Conservation (phyloP, 75 land plant genomes). For the Sequoia sempervirens region DNA sequence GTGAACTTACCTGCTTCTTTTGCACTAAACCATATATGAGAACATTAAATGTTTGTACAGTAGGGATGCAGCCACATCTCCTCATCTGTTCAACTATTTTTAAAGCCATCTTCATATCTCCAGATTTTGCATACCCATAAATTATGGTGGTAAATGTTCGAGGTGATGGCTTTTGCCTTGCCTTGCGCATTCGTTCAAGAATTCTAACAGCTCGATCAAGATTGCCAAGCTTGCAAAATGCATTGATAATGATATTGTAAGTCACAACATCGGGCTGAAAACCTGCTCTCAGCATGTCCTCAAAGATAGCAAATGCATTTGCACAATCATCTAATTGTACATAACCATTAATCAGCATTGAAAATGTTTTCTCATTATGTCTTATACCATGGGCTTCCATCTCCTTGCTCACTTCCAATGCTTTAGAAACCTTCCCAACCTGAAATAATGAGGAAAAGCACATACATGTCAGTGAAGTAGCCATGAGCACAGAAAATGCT, state of each 20-base stretch:
- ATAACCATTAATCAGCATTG: conserved; percentile 95
- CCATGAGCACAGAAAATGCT: not conserved
- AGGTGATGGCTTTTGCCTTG: conserved; percentile 58
- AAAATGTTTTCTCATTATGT: conserved; percentile 84
- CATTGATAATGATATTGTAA: conserved; percentile 80
- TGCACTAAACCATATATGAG: conserved; percentile 80
- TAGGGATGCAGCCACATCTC: conserved; percentile 80
- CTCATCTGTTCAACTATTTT: conserved; percentile 76
- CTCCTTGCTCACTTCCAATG: conserved; percentile 63
- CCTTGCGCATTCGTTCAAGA: conserved; percentile 68
- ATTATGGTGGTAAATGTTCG: conserved; percentile 84
- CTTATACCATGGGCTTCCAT: conserved; percentile 70
- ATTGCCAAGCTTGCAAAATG: conserved; percentile 84
- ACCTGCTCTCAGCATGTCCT: conserved; percentile 76
- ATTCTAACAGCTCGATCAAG: conserved; percentile 71
- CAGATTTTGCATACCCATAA: conserved; percentile 71
- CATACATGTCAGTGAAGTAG: not conserved
- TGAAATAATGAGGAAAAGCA: conserved; percentile 27
- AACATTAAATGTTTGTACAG: conserved; percentile 81
- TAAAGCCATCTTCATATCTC: conserved; percentile 66
- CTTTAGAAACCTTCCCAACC: conserved; percentile 81
- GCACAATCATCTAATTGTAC: conserved; percentile 72
- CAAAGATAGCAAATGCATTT: conserved; percentile 84
- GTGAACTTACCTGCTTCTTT: conserved; percentile 60
- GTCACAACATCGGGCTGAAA: conserved; percentile 88